Evolutionary conservation across 1,284 basidiomycete species (phyloP).

Genomic region (Ustilago curta): DNA sequence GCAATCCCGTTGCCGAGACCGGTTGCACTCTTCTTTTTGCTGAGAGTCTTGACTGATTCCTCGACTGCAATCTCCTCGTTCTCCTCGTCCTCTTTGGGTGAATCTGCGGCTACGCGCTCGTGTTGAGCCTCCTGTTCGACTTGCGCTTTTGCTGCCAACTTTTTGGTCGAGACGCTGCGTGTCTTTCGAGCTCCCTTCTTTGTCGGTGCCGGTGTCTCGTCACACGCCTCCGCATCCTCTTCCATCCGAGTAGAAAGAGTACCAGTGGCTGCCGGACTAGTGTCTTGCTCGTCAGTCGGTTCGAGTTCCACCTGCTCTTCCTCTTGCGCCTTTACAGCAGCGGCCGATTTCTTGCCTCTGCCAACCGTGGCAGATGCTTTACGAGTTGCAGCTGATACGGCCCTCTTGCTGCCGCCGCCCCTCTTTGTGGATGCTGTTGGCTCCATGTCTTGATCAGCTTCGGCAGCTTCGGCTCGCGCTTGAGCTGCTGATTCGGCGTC

Average conservation of each 20-base stretch:
- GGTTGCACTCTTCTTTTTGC: conserved; percentile 35
- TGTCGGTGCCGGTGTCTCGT: conserved; percentile 3
- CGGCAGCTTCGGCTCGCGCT: conserved; percentile 5
- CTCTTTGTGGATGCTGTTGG: conserved; percentile 9
- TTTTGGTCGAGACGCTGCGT: conserved; percentile 31
- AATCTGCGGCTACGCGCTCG: not conserved
- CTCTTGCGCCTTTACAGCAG: conserved; percentile 11
- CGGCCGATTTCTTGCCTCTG: conserved; percentile 23
- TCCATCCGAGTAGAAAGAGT: conserved; percentile 1
- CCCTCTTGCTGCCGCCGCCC: conserved; percentile 41
- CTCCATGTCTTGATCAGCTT: conserved; percentile 4
- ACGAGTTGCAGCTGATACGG: conserved; percentile 26
- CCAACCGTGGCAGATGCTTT: conserved; percentile 31
- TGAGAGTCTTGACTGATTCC: conserved; percentile 18
- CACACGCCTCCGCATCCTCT: conserved; percentile 12
- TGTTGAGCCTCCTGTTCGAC: conserved; percentile 15
- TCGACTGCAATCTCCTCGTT: conserved; percentile 13
- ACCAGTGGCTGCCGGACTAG: not conserved
- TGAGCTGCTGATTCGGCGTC: not conserved
- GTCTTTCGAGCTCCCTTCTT: conserved; percentile 34
- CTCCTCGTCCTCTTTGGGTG: not conserved
- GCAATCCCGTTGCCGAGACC: conserved; percentile 32
- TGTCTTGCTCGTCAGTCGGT: not conserved
- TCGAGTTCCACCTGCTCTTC: not conserved
- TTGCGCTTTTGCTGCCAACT: conserved; percentile 11